Evolutionary conservation across 1,139 yeast genomes (phyloP), one percentile per base, ranked within the genome.

Genomic region (Diutina mesorugosa): DNA sequence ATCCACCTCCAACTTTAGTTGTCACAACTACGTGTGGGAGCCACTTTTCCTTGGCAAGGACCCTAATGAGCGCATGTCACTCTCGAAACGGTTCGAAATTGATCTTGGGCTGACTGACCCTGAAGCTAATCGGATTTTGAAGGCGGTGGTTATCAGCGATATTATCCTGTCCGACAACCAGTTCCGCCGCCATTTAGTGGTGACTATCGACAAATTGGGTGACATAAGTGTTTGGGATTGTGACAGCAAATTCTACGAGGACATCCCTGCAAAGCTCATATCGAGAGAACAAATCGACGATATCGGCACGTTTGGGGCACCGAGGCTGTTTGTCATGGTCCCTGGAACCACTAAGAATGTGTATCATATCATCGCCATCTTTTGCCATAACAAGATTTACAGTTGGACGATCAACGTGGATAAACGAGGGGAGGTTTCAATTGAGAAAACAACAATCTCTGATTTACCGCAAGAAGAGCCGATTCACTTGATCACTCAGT

Each of bases 21-120:
- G 73, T 55, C 85, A 85, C 60, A 85, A 84, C 64, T 82, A 82
- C 61, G 69, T 87, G 6, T 87, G 95, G 95, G 74, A 72, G 56
- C 79, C 83, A 1, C 67, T 78, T 35, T 62, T 66, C 0, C 66
- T 77, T 41, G 62, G 66, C 45, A 54, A 58, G 6, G 56, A 55
- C 6, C 50, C 55, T 6, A 50, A 61, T 65, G 50, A 57, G 59
- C 60, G 56, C 26, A 65, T 72, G 63, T 65, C 76, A 5, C 64
- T 75, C 29, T 69, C 77, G 21, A 74, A 73, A 58, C 63, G 73
- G 51, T 73, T 71, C 57, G 65, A 67, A 48, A 62, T 75, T n/a
- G 69, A 72, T 57, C 64, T 69, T 7, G 64, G 61, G 8, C 46
- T 30, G 26, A n/a, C 7, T 6, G 18, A 28, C 53, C 12, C 6